Conservation (phyloP, 192 early-diverging fungal species). For the Pilaira anomala region DNA sequence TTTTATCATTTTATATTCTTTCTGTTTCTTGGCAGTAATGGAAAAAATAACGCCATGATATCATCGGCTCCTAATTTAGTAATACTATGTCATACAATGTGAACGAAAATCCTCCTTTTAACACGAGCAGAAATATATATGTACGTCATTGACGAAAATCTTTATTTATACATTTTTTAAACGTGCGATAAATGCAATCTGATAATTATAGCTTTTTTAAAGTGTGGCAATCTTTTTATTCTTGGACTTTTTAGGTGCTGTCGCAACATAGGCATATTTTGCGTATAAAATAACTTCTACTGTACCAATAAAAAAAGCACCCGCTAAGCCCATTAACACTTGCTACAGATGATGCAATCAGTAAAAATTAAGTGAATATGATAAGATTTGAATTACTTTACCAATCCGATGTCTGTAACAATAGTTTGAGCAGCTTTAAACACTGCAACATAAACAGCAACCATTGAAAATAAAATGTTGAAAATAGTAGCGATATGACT, state of each 20-base stretch:
- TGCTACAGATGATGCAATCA: slow-evolving; percentile 10
- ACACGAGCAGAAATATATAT: too few species aligned
- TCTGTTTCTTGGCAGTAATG: too few species aligned
- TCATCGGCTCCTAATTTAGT: too few species aligned
- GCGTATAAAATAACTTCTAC: slow-evolving; percentile 25
- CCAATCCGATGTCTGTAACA: slow-evolving; percentile 17
- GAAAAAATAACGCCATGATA: too few species aligned
- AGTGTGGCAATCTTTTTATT: neutral
- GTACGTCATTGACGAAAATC: neutral
- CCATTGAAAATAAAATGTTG: slow-evolving; percentile 30
- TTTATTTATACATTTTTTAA: neutral
- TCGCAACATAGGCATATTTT: slow-evolving; percentile 5
- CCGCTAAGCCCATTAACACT: slow-evolving; percentile 16
- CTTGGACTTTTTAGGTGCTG: neutral
- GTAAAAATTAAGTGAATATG: neutral
- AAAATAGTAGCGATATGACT: slow-evolving; percentile 23
- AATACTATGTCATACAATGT: too few species aligned
- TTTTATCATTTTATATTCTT: too few species aligned
- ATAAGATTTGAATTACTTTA: neutral
- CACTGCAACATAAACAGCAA: slow-evolving; percentile 23
- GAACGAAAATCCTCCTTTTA: too few species aligned
- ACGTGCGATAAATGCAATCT: too few species aligned
- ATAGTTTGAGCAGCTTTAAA: slow-evolving; percentile 21
- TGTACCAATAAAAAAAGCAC: slow-evolving; percentile 23
- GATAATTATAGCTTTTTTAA: too few species aligned